Percentiles rank a stretch among this genome's conserved stretches.
phyloP scores from a whole-genome alignment of 331 rosid species.

The Phaseolus coccineus region DNA sequence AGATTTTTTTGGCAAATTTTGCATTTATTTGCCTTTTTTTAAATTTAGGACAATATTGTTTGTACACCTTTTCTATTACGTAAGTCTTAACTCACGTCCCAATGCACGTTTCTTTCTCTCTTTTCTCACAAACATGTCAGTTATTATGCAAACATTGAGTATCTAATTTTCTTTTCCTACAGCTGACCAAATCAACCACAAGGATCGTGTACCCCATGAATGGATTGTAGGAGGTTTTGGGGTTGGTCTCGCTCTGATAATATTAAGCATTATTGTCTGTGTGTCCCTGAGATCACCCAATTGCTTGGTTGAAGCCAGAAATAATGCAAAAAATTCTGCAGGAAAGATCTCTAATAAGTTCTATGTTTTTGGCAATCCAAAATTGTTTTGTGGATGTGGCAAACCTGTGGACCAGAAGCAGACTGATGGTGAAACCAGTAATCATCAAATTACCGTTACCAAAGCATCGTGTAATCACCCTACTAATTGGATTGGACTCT shows the following conservation, averaged over 20 bases:
- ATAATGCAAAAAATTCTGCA: conserved; percentile 66
- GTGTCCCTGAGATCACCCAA: conserved; percentile 65
- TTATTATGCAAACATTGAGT: background rate
- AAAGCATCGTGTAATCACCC: conserved; percentile 64
- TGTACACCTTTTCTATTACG: background rate
- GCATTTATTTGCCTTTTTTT: background rate
- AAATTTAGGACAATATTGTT: background rate
- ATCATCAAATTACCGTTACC: conserved; percentile 60
- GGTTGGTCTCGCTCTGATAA: conserved; percentile 63
- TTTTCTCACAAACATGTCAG: background rate
- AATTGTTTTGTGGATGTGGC: conserved; percentile 83
- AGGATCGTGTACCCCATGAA: conserved; percentile 72
- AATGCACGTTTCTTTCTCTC: background rate
- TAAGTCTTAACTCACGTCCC: background rate
- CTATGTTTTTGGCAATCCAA: conserved; percentile 85
- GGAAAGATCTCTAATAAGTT: conserved; percentile 70
- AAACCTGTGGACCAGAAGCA: conserved; percentile 73
- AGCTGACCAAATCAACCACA: conserved; percentile 64
- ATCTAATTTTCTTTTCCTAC: conserved; percentile 15
- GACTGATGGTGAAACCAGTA: conserved; percentile 65
- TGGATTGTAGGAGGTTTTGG: conserved; percentile 92
- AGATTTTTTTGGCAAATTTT: background rate
- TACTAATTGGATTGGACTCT: conserved; percentile 25
- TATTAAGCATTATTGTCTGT: conserved; percentile 63
- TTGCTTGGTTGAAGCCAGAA: conserved; percentile 59